Base-by-base conservation (phyloP, 768 basidiomycete species). In the Lactifluus volemus region DNA sequence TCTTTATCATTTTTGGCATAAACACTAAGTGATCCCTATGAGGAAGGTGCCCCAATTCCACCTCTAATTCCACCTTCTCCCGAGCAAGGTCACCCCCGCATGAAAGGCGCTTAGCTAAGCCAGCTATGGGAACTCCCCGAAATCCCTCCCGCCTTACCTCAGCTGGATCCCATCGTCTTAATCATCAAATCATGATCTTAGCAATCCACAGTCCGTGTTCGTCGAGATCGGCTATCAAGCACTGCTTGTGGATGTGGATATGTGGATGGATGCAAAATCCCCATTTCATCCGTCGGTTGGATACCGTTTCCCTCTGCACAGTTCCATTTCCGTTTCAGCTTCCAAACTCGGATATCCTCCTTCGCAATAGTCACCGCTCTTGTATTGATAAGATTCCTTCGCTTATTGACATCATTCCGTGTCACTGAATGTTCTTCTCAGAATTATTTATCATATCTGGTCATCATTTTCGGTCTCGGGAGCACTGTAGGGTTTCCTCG, bases 21-120 rank as follows among this genome's bases (percentile, higher is more conserved):
- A 36, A 34, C 29, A 62, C 30, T 15, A 17, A 39, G 17, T 55
- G 14, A 10, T 21, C 48, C 21, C 34, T 25, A 39, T 41, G 39
- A 17, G 47, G 44, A 49, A 49, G 11, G 19, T 42, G 7, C 61
- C 49, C 49, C 51, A 42, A 50, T 39, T n/a, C 49, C 34, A 51
- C 49, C 19, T 19, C n/a, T 34, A 19, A 25, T 34, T 34, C 32
- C 32, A 34, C 32, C 32, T 25, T 25, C 25, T 25, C 25, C 25
- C 25, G 25, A 25, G 5, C 5, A 48, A 15, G 49, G 36, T 21
- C 17, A n/a, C n/a, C n/a, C n/a, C n/a, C n/a, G n/a, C n/a, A n/a
- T n/a, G n/a, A n/a, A n/a, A n/a, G n/a, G n/a, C 10, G 7, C 38
- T 57, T 58, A 49, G 21, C 38, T 57, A 62, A 62, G 55, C 48